A percentile compares a stretch with the other conserved stretches of the same genome.
Evolutionary conservation across 2,329 filamentous ascomycete genomes (phyloP).

Genomic region (Fusarium secorum): DNA sequence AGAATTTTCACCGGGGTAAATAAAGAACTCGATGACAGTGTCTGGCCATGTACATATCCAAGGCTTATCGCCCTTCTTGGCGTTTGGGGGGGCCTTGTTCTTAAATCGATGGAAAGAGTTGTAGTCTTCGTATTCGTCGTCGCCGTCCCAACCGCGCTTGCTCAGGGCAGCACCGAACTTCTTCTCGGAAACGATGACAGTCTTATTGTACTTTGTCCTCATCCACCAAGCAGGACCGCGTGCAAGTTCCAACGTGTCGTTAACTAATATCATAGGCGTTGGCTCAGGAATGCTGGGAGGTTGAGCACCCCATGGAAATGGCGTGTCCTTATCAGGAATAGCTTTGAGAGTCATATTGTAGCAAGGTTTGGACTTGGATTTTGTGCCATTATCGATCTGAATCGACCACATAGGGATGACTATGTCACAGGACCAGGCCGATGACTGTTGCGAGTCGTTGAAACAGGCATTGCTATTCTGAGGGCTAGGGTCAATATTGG

Average conservation of each 20-base stretch:
- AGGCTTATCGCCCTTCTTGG: conserved; percentile 58
- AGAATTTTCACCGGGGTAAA: conserved; percentile 62
- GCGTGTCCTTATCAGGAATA: conserved; percentile 43
- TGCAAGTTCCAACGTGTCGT: conserved; percentile 56
- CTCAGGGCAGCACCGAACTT: conserved; percentile 43
- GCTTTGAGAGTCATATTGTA: conserved; percentile 53
- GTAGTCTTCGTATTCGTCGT: conserved; percentile 21
- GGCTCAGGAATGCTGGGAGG: conserved; percentile 55
- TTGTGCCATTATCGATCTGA: conserved; percentile 46
- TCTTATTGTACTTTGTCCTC: conserved; percentile 62
- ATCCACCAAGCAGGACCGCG: conserved; percentile 66
- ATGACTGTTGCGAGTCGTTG: conserved; percentile 59
- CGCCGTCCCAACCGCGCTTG: conserved; percentile 42
- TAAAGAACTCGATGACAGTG: conserved; percentile 63
- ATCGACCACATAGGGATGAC: conserved; percentile 54
- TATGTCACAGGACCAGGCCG: conserved; percentile 71
- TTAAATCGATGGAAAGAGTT: conserved; percentile 31
- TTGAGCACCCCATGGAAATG: conserved; percentile 63
- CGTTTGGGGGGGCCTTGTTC: conserved; percentile 33
- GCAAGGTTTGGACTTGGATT: conserved; percentile 38
- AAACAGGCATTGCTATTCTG: conserved; percentile 65
- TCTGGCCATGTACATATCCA: conserved; percentile 68
- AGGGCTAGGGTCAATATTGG: conserved; percentile 57
- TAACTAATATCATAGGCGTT: conserved; percentile 56
- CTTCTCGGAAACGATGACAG: conserved; percentile 59